These are phyloP conservation scores for Auriscalpium microsporum DNA, from an alignment of 768 basidiomycete genomes.

Conservation along the genomic window DNA sequence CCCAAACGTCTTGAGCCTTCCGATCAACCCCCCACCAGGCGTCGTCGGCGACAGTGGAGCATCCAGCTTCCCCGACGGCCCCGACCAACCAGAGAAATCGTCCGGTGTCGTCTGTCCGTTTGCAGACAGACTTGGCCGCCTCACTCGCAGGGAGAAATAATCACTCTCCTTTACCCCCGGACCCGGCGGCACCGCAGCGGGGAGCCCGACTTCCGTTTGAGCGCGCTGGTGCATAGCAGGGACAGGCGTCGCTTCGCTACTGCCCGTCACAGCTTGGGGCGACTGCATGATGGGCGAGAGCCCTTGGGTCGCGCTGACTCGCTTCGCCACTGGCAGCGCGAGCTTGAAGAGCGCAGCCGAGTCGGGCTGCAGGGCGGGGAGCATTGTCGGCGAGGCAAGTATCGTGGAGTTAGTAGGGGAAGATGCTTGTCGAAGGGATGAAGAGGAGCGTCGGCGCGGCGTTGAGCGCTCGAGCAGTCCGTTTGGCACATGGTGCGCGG, in stretches of 20 bases:
- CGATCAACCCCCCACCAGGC: constrained; percentile 56
- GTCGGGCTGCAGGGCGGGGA: constrained; percentile 52
- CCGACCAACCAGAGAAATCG: constrained; percentile 37
- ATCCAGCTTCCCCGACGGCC: constrained; percentile 13
- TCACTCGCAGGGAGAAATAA: constrained; percentile 42
- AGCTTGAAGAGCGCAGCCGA: constrained; percentile 34
- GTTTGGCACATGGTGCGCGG: constrained; percentile 22
- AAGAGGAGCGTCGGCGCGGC: constrained; percentile 21
- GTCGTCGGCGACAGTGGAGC: constrained; percentile 11
- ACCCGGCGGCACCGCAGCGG: neutral
- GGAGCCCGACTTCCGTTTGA: constrained; percentile 1
- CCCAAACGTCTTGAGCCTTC: constrained; percentile 68
- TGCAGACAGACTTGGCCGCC: constrained; percentile 37
- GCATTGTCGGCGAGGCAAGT: constrained; percentile 54
- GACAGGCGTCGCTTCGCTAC: neutral
- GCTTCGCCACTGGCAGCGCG: constrained; percentile 46
- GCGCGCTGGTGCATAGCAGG: neutral
- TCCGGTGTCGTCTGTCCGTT: constrained; percentile 33
- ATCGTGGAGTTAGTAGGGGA: constrained; percentile 34
- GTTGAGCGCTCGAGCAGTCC: constrained; percentile 12
- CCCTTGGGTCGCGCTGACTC: constrained; percentile 36
- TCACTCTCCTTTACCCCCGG: constrained; percentile 28
- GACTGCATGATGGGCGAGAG: constrained; percentile 14
- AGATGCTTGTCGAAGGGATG: constrained; percentile 1
- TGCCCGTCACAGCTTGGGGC: neutral